Conservation (phyloP, 2,329 filamentous ascomycete species). For the Cladosporium sp. region DNA sequence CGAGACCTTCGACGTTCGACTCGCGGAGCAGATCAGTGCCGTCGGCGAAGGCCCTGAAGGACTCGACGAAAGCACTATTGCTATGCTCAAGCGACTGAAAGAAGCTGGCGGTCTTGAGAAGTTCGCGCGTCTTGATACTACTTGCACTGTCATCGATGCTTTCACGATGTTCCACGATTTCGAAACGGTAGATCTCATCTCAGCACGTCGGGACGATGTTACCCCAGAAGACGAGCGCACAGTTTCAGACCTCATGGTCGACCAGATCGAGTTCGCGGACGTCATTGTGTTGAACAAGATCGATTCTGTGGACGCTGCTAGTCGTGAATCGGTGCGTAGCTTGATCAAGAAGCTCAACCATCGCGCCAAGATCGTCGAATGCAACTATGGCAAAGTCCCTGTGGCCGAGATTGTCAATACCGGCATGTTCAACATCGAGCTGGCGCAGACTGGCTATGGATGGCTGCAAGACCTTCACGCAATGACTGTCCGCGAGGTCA, state of each 20-base stretch:
- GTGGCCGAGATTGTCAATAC: conserved; percentile 67
- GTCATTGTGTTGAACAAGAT: conserved; percentile 72
- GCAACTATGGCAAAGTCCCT: conserved; percentile 61
- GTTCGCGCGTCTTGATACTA: conserved; percentile 68
- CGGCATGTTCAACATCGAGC: conserved; percentile 64
- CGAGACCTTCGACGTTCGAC: conserved; percentile 67
- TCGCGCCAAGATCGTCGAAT: conserved; percentile 64
- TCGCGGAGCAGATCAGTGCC: conserved; percentile 42
- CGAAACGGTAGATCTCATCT: conserved; percentile 68
- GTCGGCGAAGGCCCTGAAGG: conserved; percentile 34
- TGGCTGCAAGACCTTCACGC: conserved; percentile 72
- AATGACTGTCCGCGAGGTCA: conserved; percentile 64
- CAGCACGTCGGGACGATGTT: conserved; percentile 62
- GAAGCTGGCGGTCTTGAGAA: conserved; percentile 65
- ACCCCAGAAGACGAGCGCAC: conserved; percentile 69
- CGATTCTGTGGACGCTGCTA: conserved; percentile 58
- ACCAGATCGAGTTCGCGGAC: conserved; percentile 77
- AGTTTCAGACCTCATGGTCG: conserved; percentile 74
- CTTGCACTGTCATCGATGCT: conserved; percentile 71
- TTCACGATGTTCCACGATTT: conserved; percentile 75
- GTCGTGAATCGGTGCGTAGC: conserved; percentile 30
- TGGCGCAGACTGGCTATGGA: conserved; percentile 65
- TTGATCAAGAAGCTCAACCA: conserved; percentile 62
- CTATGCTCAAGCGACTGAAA: conserved; percentile 32
- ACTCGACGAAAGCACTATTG: conserved; percentile 29